Conservation (phyloP, 2,329 filamentous ascomycete species). For the Ophiosphaerella narmari region DNA sequence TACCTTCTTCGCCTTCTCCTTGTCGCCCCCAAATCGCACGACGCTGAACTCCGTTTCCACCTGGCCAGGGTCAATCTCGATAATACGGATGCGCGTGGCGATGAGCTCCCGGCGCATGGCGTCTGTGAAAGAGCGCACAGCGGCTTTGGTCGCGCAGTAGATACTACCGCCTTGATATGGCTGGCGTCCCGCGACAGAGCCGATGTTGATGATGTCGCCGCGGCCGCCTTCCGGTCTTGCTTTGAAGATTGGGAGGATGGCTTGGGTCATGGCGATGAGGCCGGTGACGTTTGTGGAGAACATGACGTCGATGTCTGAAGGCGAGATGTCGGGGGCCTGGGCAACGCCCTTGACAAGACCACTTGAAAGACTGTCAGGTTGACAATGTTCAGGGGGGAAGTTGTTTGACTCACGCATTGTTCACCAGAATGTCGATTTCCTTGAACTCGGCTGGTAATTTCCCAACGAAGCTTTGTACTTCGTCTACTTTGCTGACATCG, state of each 20-base stretch:
- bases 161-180: slow-evolving; percentile 84
- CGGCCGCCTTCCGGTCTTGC: slow-evolving; percentile 68
- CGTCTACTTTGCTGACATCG: slow-evolving; percentile 80
- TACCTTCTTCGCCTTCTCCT: slow-evolving; percentile 85
- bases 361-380: slow-evolving; percentile 50
- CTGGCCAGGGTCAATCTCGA: slow-evolving; percentile 88
- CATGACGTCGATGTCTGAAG: slow-evolving; percentile 85
- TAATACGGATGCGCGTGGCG: slow-evolving; percentile 77
- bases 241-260: slow-evolving; percentile 81
- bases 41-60: slow-evolving; percentile 94
- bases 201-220: slow-evolving; percentile 95
- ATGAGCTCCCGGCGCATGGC: slow-evolving; percentile 82
- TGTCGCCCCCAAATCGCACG: slow-evolving; percentile 86
- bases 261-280: slow-evolving; percentile 95
- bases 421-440: slow-evolving; percentile 86
- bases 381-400: no score
- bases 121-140: slow-evolving; percentile 83
- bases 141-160: slow-evolving; percentile 92
- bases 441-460: slow-evolving; percentile 80
- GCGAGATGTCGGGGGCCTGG: slow-evolving; percentile 78
- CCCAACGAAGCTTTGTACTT: slow-evolving; percentile 73
- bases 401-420: slow-evolving; percentile 49
- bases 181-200: slow-evolving; percentile 87
- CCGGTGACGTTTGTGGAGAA: slow-evolving; percentile 93
- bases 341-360: slow-evolving; percentile 89